Base-by-base conservation (phyloP, 331 rosid genomes). In the Spiraea crenata region DNA sequence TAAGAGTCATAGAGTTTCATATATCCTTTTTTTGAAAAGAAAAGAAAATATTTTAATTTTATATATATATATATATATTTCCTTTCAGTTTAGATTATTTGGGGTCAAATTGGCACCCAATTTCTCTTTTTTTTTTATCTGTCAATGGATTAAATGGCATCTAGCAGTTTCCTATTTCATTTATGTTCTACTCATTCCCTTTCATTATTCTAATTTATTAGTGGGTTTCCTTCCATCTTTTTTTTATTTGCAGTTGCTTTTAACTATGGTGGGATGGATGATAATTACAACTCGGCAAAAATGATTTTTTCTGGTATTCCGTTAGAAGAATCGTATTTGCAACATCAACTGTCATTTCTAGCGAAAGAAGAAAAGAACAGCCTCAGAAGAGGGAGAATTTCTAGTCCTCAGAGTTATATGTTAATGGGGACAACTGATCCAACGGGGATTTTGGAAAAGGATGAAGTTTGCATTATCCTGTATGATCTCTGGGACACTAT, bases 371-470 rank as follows among this genome's bases (percentile, higher is more conserved):
- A 86, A 74, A 72, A 63, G 52, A 79, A 67, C 31, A 67, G 69
- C 39, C 90, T 92, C 8, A 74, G 13, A 77, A 61, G 9, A 51
- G 98, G 98, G 64, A 90, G 7, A 78, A 77, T 93, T 52, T 74
- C 59, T 61, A 75, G 87, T 0, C 82, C 88, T 39, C 81, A 84
- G 5, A 82, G 85, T 70, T 92, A 72, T 78, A 86, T 86, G 70
- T 55, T 88, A 51, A 90, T 87, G 97, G 98, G 98, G 44, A 90
- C 98, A 69, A 91, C 72, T 47, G 97, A 90, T 80, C 98, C 97
- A 34, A 93, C 96, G 3, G 79, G 86, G 38, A 44, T 41, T 25
- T 81, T 93, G 4, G 31, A 81, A 71, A 69, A 49, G 16, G 78
- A 71, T 81, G 76, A 93, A 93, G 96, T 93, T 71, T 93, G 98